Percentiles rank a stretch among this genome's conserved stretches.
phyloP scores from a whole-genome alignment of 495 filamentous ascomycete genomes.

The Immersiella caudata region DNA sequence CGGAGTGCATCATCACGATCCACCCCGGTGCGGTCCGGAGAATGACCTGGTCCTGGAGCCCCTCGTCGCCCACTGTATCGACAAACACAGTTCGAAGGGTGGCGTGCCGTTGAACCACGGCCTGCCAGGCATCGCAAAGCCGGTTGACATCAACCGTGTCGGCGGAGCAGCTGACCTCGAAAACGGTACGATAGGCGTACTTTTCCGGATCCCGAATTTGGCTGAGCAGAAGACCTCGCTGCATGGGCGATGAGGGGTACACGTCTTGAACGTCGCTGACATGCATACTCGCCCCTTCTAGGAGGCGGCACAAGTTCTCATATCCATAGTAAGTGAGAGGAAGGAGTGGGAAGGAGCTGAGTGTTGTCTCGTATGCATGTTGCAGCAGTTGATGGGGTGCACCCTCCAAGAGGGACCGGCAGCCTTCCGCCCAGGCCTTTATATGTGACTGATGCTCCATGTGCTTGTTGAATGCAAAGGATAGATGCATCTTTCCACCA shows the following conservation, averaged over 20 bases:
- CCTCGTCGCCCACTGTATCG: conserved; percentile 40
- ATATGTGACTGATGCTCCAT: conserved; percentile 58
- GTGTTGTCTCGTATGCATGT: conserved; percentile 45
- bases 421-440: conserved; percentile 52
- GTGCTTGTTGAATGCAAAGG: conserved; percentile 59
- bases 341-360: conserved; percentile 59
- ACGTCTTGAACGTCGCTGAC: conserved; percentile 42
- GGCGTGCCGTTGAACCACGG: conserved; percentile 39
- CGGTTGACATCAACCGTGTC: conserved; percentile 1
- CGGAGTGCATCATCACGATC: conserved; percentile 47
- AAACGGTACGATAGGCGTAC: conserved; percentile 57
- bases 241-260: conserved; percentile 50
- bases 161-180: conserved; percentile 41
- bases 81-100: conserved; percentile 35
- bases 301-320: conserved; percentile 42
- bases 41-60: conserved; percentile 30
- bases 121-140: conserved; percentile 29
- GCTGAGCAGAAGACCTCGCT: conserved; percentile 46
- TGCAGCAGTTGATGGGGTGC: conserved; percentile 46
- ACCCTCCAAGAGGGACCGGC: conserved; percentile 45
- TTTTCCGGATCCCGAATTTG: conserved; percentile 54
- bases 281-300: conserved; percentile 45
- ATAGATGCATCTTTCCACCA: conserved; percentile 52
- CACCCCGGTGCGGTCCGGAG: conserved; percentile 35
- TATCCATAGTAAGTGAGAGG: conserved; percentile 55